Evolutionary conservation across 495 filamentous ascomycete species (phyloP).

Genomic region (Annulohypoxylon nitens): DNA sequence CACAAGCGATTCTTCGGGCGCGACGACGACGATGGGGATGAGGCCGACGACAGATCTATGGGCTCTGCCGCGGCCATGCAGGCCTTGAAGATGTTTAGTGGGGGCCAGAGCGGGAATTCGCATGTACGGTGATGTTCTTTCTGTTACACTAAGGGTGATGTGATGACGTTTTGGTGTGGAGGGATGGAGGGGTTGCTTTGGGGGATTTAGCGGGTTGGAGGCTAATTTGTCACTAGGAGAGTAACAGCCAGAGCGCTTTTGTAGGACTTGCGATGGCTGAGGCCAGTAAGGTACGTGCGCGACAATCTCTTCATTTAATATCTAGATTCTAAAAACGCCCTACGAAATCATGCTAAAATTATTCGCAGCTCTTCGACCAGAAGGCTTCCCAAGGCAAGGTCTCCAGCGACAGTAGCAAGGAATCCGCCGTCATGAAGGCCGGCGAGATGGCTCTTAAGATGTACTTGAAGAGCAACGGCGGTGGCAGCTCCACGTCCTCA

Average conservation of each 20-base stretch:
- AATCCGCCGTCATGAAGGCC: conserved; percentile 64
- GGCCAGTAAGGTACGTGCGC: conserved; percentile 59
- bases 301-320: background rate
- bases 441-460: conserved; percentile 68
- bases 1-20: conserved; percentile 67
- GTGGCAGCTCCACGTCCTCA: conserved; percentile 26
- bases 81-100: conserved; percentile 73
- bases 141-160: background rate
- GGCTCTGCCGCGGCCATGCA: conserved; percentile 76
- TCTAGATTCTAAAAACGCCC: background rate
- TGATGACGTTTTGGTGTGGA: background rate
- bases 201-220: background rate
- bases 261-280: conserved; percentile 67
- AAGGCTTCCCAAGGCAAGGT: conserved; percentile 63
- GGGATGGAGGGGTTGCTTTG: background rate
- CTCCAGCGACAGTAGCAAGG: conserved; percentile 60
- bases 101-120: conserved; percentile 54
- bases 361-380: conserved; percentile 61
- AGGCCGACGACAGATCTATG: conserved; percentile 59
- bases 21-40: conserved; percentile 51
- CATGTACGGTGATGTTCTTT: conserved; percentile 31
- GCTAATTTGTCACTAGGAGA: conserved; percentile 36
- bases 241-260: conserved; percentile 59
- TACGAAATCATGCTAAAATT: conserved; percentile 10
- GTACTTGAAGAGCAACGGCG: conserved; percentile 65